These are phyloP conservation scores for Microcos paniculata DNA, from an alignment of 345 rosid species.

Conservation along the genomic window DNA sequence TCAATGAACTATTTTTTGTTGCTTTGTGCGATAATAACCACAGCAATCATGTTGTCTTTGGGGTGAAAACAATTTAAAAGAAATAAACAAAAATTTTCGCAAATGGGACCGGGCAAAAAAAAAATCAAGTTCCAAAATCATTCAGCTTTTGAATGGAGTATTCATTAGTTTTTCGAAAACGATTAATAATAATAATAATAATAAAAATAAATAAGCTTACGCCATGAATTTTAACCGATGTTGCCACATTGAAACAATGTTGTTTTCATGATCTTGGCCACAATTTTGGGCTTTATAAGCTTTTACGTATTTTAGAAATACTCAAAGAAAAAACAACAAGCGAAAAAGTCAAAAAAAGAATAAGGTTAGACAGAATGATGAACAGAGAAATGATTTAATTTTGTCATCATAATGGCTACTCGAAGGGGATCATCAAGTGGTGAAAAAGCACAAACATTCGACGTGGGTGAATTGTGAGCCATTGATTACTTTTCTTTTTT, in stretches of 20 bases:
- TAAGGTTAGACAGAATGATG: slow-evolving; percentile 50
- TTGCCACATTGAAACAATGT: neutral
- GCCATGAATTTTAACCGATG: neutral
- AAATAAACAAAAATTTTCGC: neutral
- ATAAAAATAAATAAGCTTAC: neutral
- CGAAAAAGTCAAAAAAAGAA: slow-evolving; percentile 19
- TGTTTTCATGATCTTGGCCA: slow-evolving; percentile 21
- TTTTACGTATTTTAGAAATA: neutral
- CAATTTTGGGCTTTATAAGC: slow-evolving; percentile 30
- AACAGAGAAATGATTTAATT: slow-evolving; percentile 32
- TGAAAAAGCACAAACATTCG: slow-evolving; percentile 17
- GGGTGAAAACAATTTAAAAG: neutral
- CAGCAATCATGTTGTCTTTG: neutral
- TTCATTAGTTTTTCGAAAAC: neutral
- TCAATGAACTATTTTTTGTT: neutral
- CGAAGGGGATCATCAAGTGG: neutral
- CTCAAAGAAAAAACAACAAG: neutral
- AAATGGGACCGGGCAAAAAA: neutral
- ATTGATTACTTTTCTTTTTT: neutral
- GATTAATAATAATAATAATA: too few species aligned
- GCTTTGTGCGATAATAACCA: neutral
- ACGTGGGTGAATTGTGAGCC: neutral
- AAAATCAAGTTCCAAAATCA: neutral
- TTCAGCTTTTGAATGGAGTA: neutral
- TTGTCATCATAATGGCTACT: slow-evolving; percentile 17